A percentile compares a stretch with the other conserved stretches of the same genome.
phyloP scores from a whole-genome alignment of 2,329 filamentous ascomycete genomes.

The Fragosphaeria purpurea region DNA sequence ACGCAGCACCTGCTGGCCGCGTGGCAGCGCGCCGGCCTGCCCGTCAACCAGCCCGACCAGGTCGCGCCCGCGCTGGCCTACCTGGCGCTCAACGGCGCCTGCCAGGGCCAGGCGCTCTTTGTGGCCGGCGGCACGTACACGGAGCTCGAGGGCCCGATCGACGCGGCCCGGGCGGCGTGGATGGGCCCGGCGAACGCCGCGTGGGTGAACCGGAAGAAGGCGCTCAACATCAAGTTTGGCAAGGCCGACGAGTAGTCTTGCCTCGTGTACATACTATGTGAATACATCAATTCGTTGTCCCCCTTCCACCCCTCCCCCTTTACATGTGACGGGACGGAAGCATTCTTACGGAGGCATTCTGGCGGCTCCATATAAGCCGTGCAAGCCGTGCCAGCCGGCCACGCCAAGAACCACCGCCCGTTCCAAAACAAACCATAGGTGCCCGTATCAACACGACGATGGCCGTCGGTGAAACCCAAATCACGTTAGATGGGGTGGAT shows the following conservation, averaged over 20 bases:
- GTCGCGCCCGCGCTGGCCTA: constrained; percentile 30
- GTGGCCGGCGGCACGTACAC: constrained; percentile 16
- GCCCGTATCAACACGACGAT: no score
- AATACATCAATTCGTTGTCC: no score
- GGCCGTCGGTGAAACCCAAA: no score
- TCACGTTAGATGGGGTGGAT: no score
- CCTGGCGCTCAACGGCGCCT: constrained; percentile 20
- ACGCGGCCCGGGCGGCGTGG: constrained; percentile 16
- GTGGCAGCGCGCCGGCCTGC: constrained; percentile 30
- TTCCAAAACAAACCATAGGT: no score
- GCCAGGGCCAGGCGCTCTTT: constrained; percentile 17
- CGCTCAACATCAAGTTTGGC: neutral
- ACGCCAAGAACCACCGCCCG: no score
- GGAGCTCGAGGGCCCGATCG: constrained; percentile 18
- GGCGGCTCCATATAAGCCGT: no score
- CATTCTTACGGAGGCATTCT: no score
- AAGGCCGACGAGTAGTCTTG: neutral
- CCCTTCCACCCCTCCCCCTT: no score
- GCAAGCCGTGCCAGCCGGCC: no score
- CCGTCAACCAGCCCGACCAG: constrained; percentile 28
- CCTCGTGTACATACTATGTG: no score
- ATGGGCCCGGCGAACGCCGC: constrained; percentile 17
- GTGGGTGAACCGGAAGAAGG: constrained; percentile 1
- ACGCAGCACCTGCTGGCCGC: constrained; percentile 33
- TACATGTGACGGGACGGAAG: no score